Base-by-base conservation (phyloP, 1,139 yeast genomes). In the Suhomyces maxii region DNA sequence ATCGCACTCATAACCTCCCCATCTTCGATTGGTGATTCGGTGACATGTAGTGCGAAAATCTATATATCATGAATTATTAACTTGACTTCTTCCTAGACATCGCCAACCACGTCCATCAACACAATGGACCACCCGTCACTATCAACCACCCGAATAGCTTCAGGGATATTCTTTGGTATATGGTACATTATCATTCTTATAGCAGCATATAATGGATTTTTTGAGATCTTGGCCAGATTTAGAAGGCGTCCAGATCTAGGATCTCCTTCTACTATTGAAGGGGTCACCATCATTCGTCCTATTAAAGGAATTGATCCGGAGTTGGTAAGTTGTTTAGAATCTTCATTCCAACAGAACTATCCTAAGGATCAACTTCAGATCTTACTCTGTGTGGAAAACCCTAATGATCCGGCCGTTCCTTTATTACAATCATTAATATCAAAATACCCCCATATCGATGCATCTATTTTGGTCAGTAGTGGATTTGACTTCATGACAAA, bases 281-380 rank as follows among this genome's bases (percentile, higher is more conserved):
- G 95, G 3, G 96, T 90, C 8, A 81, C 93, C 1, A 87, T 90
- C 37, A 64, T 89, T 40, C 70, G 97, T 32, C 97, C 97, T 0
- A 73, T 90, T 45, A 87, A 88, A 58, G 97, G 97, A 6, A 70
- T 88, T 26, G 97, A 89, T 61, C 80, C 91, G 0, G 93, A 85
- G 54, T 73, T 89, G 67, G 77, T 75, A 40, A 66, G 77, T 10
- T 89, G 96, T 60, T 68, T 90, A 39, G 81, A 79, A 51, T 79
- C 88, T 25, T 80, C 90, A 8, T 81, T 89, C 53, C 65, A 71
- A 40, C 97, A 89, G 60, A 71, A 78, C 26, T 89, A 88, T 56
- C 89, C 93, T 0, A 39, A 47, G 1, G 66, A 69, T 28, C 77
- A 75, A 52, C 65, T 86, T 37, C 95, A 89, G 65, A 76, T 89